Percentiles rank a stretch among this genome's conserved stretches.
Evolutionary conservation across 2,329 filamentous ascomycete species (phyloP).

Genomic region (Tolypocladium endophyticum): DNA sequence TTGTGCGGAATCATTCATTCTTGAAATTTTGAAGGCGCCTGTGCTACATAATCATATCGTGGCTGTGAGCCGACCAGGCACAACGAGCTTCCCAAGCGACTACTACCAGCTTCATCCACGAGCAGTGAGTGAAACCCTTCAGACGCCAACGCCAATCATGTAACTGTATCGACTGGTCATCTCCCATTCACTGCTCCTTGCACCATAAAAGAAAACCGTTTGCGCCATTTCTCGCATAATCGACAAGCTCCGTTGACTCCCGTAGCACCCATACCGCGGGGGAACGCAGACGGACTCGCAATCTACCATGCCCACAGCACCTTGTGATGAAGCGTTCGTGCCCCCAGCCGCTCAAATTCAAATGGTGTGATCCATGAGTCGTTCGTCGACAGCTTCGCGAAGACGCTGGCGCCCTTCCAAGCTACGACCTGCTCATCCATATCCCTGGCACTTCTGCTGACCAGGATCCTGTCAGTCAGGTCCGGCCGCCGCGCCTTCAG

Average conservation of each 20-base stretch:
- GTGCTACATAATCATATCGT: not conserved
- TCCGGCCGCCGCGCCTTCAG: conserved; percentile 58
- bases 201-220: not conserved
- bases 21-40: not conserved
- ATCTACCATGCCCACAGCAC: conserved; percentile 50
- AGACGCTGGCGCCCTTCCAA: conserved; percentile 97
- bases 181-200: not conserved
- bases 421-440: conserved; percentile 95
- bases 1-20: not conserved
- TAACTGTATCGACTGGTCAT: not conserved
- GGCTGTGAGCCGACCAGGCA: not conserved
- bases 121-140: not conserved
- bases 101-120: not conserved
- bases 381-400: conserved; percentile 83
- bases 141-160: not conserved
- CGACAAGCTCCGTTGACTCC: not conserved
- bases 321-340: conserved; percentile 77
- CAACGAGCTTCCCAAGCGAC: not conserved
- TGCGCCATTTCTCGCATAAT: not conserved
- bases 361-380: conserved; percentile 86
- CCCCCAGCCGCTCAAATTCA: conserved; percentile 81
- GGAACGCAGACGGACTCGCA: too few relatives aligned
- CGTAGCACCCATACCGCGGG: not conserved
- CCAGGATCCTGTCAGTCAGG: conserved; percentile 48
- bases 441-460: conserved; percentile 69